phyloP scores from a whole-genome alignment of 139 green algal species.

The Micromonas pusilla region DNA sequence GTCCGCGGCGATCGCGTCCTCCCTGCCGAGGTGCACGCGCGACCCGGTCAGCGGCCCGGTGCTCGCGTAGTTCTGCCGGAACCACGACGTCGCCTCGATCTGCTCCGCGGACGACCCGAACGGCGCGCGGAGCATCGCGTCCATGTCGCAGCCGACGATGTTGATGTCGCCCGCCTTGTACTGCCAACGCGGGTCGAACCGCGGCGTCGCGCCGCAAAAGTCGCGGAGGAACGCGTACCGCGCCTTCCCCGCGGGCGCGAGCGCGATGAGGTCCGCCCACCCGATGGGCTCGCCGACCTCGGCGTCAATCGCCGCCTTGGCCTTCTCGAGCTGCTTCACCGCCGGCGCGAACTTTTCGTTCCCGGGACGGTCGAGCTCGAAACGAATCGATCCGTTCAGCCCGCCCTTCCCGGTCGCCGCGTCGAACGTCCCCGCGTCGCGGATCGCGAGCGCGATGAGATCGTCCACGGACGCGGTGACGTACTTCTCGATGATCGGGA shows the following conservation, averaged over 20 bases:
- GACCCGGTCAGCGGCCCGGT: not conserved
- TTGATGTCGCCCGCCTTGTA: not conserved
- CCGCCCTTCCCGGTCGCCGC: slow-evolving; percentile 49
- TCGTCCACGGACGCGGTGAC: not conserved
- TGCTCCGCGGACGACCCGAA: not conserved
- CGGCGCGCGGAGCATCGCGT: not conserved
- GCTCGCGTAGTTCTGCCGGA: not conserved
- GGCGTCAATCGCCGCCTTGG: not conserved
- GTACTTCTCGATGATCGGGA: not conserved
- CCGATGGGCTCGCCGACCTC: not conserved
- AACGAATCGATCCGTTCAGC: slow-evolving; percentile 68
- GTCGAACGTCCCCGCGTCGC: slow-evolving; percentile 65
- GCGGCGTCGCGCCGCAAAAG: not conserved
- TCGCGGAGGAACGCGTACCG: not conserved
- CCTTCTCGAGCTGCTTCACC: not conserved
- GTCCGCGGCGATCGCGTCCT: not conserved
- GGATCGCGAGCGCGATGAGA: not conserved
- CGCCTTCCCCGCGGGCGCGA: not conserved
- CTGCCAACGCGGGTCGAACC: not conserved
- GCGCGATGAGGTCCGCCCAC: not conserved
- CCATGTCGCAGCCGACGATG: not conserved
- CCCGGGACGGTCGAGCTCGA: slow-evolving; percentile 75
- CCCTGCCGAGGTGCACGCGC: not conserved
- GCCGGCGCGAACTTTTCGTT: slow-evolving; percentile 38
- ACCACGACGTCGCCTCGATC: not conserved